Base-by-base conservation (phyloP, 2,329 filamentous ascomycete species). In the Parascedosporium putredinis region DNA sequence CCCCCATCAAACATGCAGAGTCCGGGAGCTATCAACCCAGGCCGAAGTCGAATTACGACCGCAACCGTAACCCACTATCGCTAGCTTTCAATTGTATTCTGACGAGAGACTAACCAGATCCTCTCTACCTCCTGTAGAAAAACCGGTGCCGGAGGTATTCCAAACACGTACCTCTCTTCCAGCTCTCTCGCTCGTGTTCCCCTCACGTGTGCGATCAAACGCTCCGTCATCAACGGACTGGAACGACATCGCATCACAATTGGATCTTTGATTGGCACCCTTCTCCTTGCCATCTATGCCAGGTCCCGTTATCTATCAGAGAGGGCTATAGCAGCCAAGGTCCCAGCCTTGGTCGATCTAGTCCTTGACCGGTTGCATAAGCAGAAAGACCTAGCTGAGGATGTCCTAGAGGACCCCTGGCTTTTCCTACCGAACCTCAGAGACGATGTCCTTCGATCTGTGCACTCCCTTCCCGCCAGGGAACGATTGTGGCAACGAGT, bases 151-250 rank as follows among this genome's bases (percentile, higher is more conserved):
- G 70, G 69, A 71, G 66, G 72, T 75, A 69, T 81, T 80, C 62
- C 74, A 73, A 64, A 65, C 67, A 70, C 73, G 73, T 71, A 71
- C 67, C 79, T 96, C 76, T 79, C 81, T 69, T 91, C 86, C 71
- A 85, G 79, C 74, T 94, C 88, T 75, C 86, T 95, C 83, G 86
- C 90, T 78, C 79, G 85, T 68, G 77, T 97, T 84, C 79, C 90
- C 72, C 75, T 96, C 84, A 64, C 71, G 72, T 96, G 88, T 70
- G 79, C 86, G 68, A 60, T 88, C 83, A 79, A 79, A 66, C 77
- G 86, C 73, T 86, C 83, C 68, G 67, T 90, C 79, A 75, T 84
- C 71, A 79, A 84, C 76, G 78, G 84, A 66, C 60, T 93, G 85
- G 87, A 83, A 79, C 77, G 83, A 84, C 77, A 93, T 93, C 77